These are phyloP conservation scores for Mycogone perniciosa DNA, from an alignment of 2,329 filamentous ascomycete species.

Conservation along the genomic window DNA sequence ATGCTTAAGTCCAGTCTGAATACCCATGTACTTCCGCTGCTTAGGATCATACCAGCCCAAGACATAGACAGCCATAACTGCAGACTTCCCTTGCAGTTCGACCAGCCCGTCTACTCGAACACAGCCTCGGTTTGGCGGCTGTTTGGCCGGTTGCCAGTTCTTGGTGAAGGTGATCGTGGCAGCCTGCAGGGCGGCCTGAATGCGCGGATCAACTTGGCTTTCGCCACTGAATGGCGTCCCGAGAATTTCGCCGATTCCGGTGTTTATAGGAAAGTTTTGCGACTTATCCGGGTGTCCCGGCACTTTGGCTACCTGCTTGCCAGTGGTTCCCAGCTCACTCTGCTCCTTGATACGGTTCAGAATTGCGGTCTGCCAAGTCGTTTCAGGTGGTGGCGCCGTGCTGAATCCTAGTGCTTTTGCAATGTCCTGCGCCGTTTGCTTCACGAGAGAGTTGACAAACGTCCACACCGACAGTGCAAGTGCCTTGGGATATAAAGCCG, in stretches of 20 bases:
- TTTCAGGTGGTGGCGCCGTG: constrained; percentile 19
- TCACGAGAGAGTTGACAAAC: constrained; percentile 42
- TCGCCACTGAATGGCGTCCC: constrained; percentile 22
- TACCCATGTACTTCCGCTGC: constrained; percentile 37
- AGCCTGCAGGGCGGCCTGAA: constrained; percentile 27
- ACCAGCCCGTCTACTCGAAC: constrained; percentile 49
- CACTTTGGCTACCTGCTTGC: constrained; percentile 19
- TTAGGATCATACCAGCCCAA: constrained; percentile 51
- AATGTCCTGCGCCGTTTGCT: constrained; percentile 38
- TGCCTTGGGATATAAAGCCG: constrained; percentile 49
- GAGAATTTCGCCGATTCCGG: constrained; percentile 20
- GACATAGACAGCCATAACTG: constrained; percentile 45
- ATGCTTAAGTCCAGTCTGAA: constrained; percentile 39
- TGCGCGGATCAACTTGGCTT: constrained; percentile 29
- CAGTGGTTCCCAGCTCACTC: constrained; percentile 17
- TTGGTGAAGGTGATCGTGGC: constrained; percentile 32
- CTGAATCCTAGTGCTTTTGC: constrained; percentile 41
- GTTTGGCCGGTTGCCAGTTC: constrained; percentile 40
- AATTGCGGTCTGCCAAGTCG: constrained; percentile 27
- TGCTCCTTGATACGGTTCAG: constrained; percentile 24
- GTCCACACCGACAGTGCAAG: constrained; percentile 46
- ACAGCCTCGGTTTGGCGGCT: constrained; percentile 43
- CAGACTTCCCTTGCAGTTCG: constrained; percentile 42
- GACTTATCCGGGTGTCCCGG: constrained; percentile 22
- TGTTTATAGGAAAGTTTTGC: constrained; percentile 19